Evolutionary conservation across 2,329 filamentous ascomycete species (phyloP).

Genomic region (Xylariaceae sp.): DNA sequence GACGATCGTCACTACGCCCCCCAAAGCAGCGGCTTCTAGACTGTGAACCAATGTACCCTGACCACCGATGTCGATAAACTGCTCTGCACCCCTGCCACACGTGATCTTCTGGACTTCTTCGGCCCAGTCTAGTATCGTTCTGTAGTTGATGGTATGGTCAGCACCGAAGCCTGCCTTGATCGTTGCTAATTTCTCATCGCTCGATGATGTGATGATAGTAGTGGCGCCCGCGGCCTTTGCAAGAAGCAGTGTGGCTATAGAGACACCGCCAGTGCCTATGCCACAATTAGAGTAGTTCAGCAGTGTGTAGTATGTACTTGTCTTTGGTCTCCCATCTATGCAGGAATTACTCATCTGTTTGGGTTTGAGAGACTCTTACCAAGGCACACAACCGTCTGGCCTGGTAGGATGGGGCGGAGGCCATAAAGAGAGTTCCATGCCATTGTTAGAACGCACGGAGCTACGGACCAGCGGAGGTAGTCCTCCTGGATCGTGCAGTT

Average conservation of each 20-base stretch:
- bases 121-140: constrained; percentile 41
- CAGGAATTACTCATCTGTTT: constrained; percentile 1
- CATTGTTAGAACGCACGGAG: background rate
- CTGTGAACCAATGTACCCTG: constrained; percentile 41
- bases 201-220: constrained; percentile 50
- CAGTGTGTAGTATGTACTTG: background rate
- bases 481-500: background rate
- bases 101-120: constrained; percentile 42
- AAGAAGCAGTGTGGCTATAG: constrained; percentile 41
- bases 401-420: background rate
- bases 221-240: constrained; percentile 43
- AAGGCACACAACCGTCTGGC: background rate
- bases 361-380: too few relatives aligned
- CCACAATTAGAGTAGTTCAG: background rate
- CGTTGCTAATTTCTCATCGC: constrained; percentile 42
- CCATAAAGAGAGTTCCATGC: background rate
- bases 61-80: constrained; percentile 38
- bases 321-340: background rate
- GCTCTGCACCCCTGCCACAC: constrained; percentile 40
- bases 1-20: constrained; percentile 43
- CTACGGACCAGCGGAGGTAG: background rate
- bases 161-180: constrained; percentile 37
- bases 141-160: constrained; percentile 47
- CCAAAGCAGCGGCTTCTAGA: constrained; percentile 40
- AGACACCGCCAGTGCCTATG: constrained; percentile 44